A percentile compares a stretch with the other conserved stretches of the same genome.
These are phyloP conservation scores for Pleurotus eryngii DNA, from an alignment of 768 basidiomycete species.

Conservation along the genomic window DNA sequence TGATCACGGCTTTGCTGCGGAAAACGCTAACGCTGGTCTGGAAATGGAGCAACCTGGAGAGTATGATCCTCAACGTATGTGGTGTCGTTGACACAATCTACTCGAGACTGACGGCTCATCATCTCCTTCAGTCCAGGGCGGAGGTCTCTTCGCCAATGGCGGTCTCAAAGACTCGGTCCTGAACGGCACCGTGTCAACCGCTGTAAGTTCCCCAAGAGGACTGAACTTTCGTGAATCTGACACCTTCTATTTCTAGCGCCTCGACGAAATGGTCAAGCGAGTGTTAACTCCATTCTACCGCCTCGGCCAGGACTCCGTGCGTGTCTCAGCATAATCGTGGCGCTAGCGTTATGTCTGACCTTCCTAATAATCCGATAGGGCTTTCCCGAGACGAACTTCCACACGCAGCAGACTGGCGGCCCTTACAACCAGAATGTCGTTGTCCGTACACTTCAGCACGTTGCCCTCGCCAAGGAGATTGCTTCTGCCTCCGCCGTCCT, in stretches of 20 bases:
- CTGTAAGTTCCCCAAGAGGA: background rate
- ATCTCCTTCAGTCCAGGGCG: background rate
- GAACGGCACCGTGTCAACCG: background rate
- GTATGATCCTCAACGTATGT: constrained; percentile 1
- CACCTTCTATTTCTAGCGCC: background rate
- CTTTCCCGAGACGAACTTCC: constrained; percentile 5
- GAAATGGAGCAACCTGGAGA: constrained; percentile 20
- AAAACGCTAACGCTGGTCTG: constrained; percentile 20
- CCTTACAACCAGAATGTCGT: constrained; percentile 26
- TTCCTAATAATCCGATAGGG: background rate
- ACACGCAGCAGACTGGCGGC: background rate
- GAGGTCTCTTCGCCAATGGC: constrained; percentile 4
- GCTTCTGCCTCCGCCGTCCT: constrained; percentile 73
- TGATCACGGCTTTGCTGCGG: constrained; percentile 15
- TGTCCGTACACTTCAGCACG: constrained; percentile 68
- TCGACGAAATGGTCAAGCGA: constrained; percentile 49
- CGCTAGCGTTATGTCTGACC: constrained; percentile 34
- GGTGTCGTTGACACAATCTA: too few relatives aligned
- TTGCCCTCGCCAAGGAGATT: constrained; percentile 63
- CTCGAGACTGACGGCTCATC: too few relatives aligned
- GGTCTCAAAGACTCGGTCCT: background rate
- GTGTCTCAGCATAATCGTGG: constrained; percentile 43
- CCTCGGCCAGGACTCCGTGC: constrained; percentile 59
- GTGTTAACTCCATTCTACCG: constrained; percentile 73
- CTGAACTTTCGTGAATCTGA: background rate